These are phyloP conservation scores for Paraleonurus japonicus DNA, from an alignment of 257 asterid genomes.

Conservation along the genomic window DNA sequence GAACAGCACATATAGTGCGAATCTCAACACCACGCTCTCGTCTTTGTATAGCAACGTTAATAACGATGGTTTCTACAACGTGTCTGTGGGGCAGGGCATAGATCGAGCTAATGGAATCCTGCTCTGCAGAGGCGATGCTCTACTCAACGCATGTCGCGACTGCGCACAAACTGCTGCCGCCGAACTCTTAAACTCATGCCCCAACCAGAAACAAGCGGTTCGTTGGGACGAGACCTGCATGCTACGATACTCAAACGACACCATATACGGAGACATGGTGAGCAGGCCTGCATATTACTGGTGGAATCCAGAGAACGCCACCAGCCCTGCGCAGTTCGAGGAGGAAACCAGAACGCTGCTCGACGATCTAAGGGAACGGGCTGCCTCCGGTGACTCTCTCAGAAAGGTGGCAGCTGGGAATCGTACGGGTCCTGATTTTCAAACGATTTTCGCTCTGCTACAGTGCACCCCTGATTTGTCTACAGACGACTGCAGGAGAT, in stretches of 20 bases:
- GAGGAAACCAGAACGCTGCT: slow-evolving; percentile 1
- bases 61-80: slow-evolving; percentile 30
- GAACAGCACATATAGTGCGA: slow-evolving; percentile 18
- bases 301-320: background rate
- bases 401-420: slow-evolving; percentile 36
- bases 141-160: slow-evolving; percentile 10
- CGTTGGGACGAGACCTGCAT: slow-evolving; percentile 22
- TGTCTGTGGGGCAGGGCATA: slow-evolving; percentile 25
- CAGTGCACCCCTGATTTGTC: slow-evolving; percentile 45
- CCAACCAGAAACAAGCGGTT: slow-evolving; percentile 30
- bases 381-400: slow-evolving; percentile 29
- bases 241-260: slow-evolving; percentile 36
- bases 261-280: background rate
- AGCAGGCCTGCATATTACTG: background rate
- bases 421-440: slow-evolving; percentile 11
- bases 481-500: slow-evolving; percentile 19
- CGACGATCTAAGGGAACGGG: slow-evolving; percentile 9
- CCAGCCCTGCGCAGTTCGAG: slow-evolving; percentile 12
- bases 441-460: slow-evolving; percentile 20
- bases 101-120: slow-evolving; percentile 28
- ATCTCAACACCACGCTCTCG: slow-evolving; percentile 30
- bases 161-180: background rate
- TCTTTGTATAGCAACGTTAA: slow-evolving; percentile 21
- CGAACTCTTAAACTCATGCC: slow-evolving; percentile 14
- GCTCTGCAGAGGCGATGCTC: slow-evolving; percentile 38